These are phyloP conservation scores for Monilinia polystroma DNA, from an alignment of 2,329 filamentous ascomycete species.

Conservation along the genomic window DNA sequence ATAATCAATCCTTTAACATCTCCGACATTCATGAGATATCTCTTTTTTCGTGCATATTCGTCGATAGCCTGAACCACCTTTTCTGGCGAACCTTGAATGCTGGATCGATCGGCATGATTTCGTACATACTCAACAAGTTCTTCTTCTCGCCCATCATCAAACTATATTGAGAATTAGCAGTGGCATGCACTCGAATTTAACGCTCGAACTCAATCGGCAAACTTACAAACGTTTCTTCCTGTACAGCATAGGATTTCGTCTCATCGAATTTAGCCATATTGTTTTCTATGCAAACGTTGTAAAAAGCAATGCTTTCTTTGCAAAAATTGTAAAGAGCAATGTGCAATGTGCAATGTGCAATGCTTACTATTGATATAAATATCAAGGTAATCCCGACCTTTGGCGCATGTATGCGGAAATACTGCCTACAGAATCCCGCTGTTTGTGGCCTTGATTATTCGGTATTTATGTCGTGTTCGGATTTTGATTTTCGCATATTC, in stretches of 20 bases:
- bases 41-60: slow-evolving; percentile 62
- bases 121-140: slow-evolving; percentile 71
- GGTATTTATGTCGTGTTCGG: background rate
- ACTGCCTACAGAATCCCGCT: slow-evolving; percentile 3
- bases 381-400: background rate
- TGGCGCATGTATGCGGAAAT: background rate
- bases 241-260: slow-evolving; percentile 32
- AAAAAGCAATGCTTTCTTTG: too few relatives aligned
- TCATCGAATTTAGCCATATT: slow-evolving; percentile 32
- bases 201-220: too few relatives aligned
- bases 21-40: slow-evolving; percentile 80
- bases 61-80: slow-evolving; percentile 69
- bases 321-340: too few relatives aligned
- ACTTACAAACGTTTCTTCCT: slow-evolving; percentile 35
- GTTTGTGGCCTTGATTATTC: slow-evolving; percentile 10
- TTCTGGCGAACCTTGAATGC: slow-evolving; percentile 62
- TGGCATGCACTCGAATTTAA: background rate
- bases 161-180: slow-evolving; percentile 40
- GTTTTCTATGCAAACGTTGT: background rate
- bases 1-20: slow-evolving; percentile 72
- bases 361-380: background rate
- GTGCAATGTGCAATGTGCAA: slow-evolving; percentile 3
- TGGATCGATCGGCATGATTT: slow-evolving; percentile 57
- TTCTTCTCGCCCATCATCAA: slow-evolving; percentile 71
- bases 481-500: slow-evolving; percentile 16